Evolutionary conservation across 768 basidiomycete species (phyloP).

Genomic region (Tulasnella sp.): DNA sequence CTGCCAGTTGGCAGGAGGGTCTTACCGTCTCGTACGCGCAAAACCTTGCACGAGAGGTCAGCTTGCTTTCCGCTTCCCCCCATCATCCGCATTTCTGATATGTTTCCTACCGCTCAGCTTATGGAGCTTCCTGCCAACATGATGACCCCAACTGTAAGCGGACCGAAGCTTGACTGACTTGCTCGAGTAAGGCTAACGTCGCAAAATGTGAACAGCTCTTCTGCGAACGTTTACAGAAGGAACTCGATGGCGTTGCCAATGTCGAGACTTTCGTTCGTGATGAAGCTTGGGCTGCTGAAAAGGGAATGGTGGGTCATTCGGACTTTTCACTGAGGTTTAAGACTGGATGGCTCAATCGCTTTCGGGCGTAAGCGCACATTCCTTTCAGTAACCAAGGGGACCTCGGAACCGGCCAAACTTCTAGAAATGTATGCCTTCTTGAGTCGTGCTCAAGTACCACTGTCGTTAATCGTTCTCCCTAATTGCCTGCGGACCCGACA

Average conservation of each 20-base stretch:
- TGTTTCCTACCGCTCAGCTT: constrained; percentile 51
- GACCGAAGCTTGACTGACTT: background rate
- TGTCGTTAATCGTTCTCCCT: background rate
- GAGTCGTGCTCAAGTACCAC: background rate
- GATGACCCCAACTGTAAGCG: constrained; percentile 74
- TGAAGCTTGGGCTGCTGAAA: constrained; percentile 79
- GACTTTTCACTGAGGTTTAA: background rate
- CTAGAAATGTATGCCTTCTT: constrained; percentile 66
- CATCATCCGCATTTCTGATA: background rate
- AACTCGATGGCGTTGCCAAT: constrained; percentile 67
- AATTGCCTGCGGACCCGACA: constrained; percentile 42
- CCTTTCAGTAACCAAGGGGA: constrained; percentile 83
- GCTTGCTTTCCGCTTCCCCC: background rate
- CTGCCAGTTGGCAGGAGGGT: constrained; percentile 66
- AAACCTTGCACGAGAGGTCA: constrained; percentile 69
- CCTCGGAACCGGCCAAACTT: constrained; percentile 82
- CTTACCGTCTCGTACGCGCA: constrained; percentile 74
- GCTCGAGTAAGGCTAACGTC: background rate
- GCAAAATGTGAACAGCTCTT: constrained; percentile 54
- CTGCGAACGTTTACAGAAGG: constrained; percentile 66
- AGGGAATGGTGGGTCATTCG: constrained; percentile 66
- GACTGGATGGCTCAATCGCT: background rate
- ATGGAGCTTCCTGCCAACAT: constrained; percentile 87
- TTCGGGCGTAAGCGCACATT: constrained; percentile 62
- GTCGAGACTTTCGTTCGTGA: constrained; percentile 73